Conservation (phyloP, 2,329 filamentous ascomycete species). For the Aspergillus felis region DNA sequence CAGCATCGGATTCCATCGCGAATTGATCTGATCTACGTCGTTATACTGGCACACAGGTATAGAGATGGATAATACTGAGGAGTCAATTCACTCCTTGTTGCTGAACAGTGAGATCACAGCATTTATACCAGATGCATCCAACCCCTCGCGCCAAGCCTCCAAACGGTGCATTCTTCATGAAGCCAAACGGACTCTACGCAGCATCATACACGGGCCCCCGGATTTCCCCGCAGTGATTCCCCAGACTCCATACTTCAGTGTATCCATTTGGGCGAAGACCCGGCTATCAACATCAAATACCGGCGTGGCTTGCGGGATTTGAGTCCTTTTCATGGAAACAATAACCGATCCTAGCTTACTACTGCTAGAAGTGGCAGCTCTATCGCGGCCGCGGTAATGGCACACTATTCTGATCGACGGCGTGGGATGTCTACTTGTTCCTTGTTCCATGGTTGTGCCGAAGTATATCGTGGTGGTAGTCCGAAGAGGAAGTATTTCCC, state of each 20-base stretch:
- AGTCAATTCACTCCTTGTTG: too few relatives aligned
- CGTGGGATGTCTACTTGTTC: too few relatives aligned
- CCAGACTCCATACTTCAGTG: neutral
- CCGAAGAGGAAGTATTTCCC: conserved; percentile 16
- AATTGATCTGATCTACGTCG: neutral
- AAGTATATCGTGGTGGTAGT: neutral
- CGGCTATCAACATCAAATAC: neutral
- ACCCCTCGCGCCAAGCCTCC: neutral
- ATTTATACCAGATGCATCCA: neutral
- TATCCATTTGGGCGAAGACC: neutral
- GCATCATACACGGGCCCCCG: too few relatives aligned
- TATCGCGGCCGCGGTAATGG: neutral
- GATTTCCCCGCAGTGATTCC: neutral
- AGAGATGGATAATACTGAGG: neutral
- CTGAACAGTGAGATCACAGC: neutral
- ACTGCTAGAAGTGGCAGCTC: neutral
- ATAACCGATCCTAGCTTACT: neutral
- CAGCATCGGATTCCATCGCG: conserved; percentile 1
- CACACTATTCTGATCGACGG: too few relatives aligned
- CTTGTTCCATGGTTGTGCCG: neutral
- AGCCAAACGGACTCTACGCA: too few relatives aligned
- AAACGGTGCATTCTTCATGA: neutral
- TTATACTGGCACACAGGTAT: neutral
- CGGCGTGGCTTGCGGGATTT: neutral
- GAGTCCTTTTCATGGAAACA: neutral